Evolutionary conservation across 257 asterid species (phyloP).

Genomic region (Penstemon newberryi): DNA sequence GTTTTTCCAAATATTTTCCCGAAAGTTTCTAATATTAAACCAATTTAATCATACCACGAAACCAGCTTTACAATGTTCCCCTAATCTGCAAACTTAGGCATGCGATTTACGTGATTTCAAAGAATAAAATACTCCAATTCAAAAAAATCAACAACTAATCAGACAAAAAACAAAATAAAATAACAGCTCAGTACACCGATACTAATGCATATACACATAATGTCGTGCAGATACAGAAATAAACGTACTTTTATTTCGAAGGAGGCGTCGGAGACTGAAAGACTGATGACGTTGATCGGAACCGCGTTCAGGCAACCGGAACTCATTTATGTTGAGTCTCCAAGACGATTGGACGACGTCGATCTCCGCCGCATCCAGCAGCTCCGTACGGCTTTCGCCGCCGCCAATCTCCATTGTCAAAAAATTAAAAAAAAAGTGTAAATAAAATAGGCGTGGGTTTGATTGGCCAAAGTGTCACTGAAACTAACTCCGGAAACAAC

Average conservation of each 20-base stretch:
- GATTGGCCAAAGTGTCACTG: neutral
- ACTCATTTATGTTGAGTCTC: constrained; percentile 64
- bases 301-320: constrained; percentile 64
- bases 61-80: constrained; percentile 17
- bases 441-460: constrained; percentile 7
- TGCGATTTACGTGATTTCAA: constrained; percentile 9
- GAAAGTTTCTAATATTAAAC: too few relatives aligned
- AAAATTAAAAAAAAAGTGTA: neutral
- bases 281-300: constrained; percentile 34
- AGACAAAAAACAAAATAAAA: constrained; percentile 12
- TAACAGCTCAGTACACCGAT: too few relatives aligned
- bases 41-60: too few relatives aligned
- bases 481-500: constrained; percentile 6
- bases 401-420: constrained; percentile 31
- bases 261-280: constrained; percentile 46
- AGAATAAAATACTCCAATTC: constrained; percentile 7
- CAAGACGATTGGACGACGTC: constrained; percentile 44
- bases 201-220: neutral
- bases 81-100: constrained; percentile 18
- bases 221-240: neutral
- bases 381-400: constrained; percentile 41
- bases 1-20: too few relatives aligned
- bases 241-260: constrained; percentile 46
- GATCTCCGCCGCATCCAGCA: constrained; percentile 33
- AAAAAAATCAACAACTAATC: constrained; percentile 12